phyloP scores from a whole-genome alignment of 140 eudicot species.

The Stevia rebaudiana region DNA sequence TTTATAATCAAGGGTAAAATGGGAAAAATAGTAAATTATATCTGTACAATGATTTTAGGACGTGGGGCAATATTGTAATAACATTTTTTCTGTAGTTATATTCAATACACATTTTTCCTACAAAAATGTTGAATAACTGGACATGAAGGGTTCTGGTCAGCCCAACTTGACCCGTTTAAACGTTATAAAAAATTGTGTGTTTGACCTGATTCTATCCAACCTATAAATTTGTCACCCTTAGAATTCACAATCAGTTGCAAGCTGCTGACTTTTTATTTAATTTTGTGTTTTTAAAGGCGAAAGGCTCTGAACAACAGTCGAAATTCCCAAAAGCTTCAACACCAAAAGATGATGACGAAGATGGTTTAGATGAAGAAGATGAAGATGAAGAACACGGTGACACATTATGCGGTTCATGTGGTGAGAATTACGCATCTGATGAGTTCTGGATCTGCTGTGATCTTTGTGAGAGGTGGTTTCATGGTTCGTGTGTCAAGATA shows the following conservation, averaged over 20 bases:
- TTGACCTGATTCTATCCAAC: neutral
- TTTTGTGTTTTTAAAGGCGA: constrained; percentile 24
- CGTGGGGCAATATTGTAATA: neutral
- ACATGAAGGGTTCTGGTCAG: neutral
- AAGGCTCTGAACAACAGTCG: constrained; percentile 42
- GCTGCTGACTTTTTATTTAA: neutral
- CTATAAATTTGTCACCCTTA: neutral
- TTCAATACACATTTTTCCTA: neutral
- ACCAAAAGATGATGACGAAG: constrained; percentile 51
- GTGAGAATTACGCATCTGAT: constrained; percentile 61
- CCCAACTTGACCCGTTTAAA: neutral
- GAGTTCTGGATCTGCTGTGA: constrained; percentile 84
- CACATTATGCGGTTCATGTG: constrained; percentile 60
- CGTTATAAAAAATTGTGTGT: neutral
- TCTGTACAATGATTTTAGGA: neutral
- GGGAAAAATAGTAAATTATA: neutral
- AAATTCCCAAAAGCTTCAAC: constrained; percentile 36
- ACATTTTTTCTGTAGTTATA: neutral
- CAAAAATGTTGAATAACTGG: neutral
- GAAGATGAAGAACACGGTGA: constrained; percentile 65
- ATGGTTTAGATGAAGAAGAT: constrained; percentile 58
- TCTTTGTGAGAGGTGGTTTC: constrained; percentile 69
- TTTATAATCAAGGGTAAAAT: neutral
- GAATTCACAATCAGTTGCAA: neutral
- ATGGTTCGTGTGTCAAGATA: constrained; percentile 64